Base-by-base conservation (phyloP, 2,329 filamentous ascomycete species). In the Monosporascus ibericus region DNA sequence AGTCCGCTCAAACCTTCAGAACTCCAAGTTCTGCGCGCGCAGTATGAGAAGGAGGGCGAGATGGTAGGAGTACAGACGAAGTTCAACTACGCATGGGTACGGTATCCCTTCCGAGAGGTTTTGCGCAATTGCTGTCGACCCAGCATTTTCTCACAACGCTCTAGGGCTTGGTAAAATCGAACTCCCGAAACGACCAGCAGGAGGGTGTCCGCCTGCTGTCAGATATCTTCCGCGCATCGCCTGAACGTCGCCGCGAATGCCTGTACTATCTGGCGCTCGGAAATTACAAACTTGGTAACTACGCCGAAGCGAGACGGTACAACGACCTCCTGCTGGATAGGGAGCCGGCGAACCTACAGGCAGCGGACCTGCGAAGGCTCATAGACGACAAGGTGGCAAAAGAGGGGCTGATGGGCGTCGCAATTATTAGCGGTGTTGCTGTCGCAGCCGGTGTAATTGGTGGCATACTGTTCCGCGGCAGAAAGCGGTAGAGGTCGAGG, bases 51-150 rank as follows among this genome's bases (percentile, higher is more conserved):
- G 69, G 94, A 99, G 75, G 94, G 92, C 61, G 90, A 95, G 65
- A 95, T 95, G 77, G 92, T 96, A 55, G 92, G 92, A 55, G 83
- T 99, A 40, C 94, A 99, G 73, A 99, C 94, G 56, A 97, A 97
- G 70, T 99, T 99, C 82, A 99, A 99, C 84, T 97, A 92, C 72
- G 92, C 94, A 68, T 99, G 94, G 94, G 91, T 95, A 82, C 52
- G 77, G 91, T 95, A 82, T 53, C 77, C 62, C 37, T 37, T 22
- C 51, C 20, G 44, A 20, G n/a, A 18, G 34, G 6, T 38, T 15
- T 48, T 44, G 53, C 52, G 25, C 44, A 15, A 52, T 47, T 51
- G 14, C 48, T 20, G 25, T 20, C 52, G 58, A 38, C 58, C 53
- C 27, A 22, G 38, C 49, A 44, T 34, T 20, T 22, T 27, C 40